Percentiles rank a stretch among this genome's conserved stretches.
phyloP scores from a whole-genome alignment of 2,329 filamentous ascomycete genomes.

The Ascochyta pisi region DNA sequence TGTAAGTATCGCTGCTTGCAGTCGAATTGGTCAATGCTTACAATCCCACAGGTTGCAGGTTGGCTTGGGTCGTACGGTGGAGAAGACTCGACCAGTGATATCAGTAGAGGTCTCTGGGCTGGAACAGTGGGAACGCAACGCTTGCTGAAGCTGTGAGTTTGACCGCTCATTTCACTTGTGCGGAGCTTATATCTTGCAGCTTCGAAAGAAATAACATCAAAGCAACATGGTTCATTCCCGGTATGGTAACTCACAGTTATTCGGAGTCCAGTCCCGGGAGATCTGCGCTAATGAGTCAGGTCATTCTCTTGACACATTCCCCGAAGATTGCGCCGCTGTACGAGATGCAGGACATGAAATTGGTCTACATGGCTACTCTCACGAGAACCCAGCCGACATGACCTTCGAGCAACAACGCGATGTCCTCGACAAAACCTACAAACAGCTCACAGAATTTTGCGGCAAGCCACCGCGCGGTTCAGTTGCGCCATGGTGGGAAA shows the following conservation, averaged over 20 bases:
- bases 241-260: not conserved
- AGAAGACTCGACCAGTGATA: slow-evolving; percentile 73
- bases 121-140: slow-evolving; percentile 73
- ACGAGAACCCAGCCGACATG: slow-evolving; percentile 77
- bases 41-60: slow-evolving; percentile 55
- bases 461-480: slow-evolving; percentile 74
- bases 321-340: slow-evolving; percentile 66
- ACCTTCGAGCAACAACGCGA: slow-evolving; percentile 76
- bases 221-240: slow-evolving; percentile 69
- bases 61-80: slow-evolving; percentile 79
- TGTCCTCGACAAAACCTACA: slow-evolving; percentile 76
- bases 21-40: not conserved
- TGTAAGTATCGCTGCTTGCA: slow-evolving; percentile 1
- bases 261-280: too few relatives aligned
- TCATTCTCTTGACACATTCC: slow-evolving; percentile 70
- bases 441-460: slow-evolving; percentile 72
- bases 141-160: slow-evolving; percentile 66
- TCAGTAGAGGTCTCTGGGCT: slow-evolving; percentile 73
- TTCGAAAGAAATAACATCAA: slow-evolving; percentile 59
- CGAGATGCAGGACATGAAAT: slow-evolving; percentile 71
- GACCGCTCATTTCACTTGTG: not conserved
- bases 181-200: not conserved
- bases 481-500: slow-evolving; percentile 80
- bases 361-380: slow-evolving; percentile 73
- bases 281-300: slow-evolving; percentile 9